These are phyloP conservation scores for Helicocarpus griseus DNA, from an alignment of 2,329 filamentous ascomycete species.

Conservation along the genomic window DNA sequence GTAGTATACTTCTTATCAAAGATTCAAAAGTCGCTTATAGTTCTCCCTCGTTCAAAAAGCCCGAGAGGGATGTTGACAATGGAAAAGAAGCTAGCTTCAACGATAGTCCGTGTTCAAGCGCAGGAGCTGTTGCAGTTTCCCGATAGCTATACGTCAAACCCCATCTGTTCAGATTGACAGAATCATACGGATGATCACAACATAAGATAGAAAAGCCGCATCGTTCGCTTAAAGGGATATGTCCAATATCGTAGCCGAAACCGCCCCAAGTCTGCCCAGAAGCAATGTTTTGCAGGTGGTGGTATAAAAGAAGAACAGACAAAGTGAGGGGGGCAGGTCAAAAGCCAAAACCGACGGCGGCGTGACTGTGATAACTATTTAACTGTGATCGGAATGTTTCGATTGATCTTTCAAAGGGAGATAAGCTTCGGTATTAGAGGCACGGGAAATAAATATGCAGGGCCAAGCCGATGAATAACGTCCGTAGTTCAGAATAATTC, in stretches of 20 bases:
- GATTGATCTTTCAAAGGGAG: not conserved
- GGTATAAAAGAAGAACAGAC: not conserved
- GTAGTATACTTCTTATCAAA: not conserved
- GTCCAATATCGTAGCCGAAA: not conserved
- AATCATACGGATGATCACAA: not conserved
- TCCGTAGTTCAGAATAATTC: not conserved
- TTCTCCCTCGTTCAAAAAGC: too few relatives aligned
- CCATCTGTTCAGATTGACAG: not conserved
- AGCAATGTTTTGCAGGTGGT: not conserved
- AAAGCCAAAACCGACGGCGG: not conserved
- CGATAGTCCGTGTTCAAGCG: not conserved
- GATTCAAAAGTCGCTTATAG: not conserved
- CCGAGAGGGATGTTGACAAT: too few relatives aligned
- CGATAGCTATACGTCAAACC: not conserved
- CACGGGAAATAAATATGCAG: not conserved
- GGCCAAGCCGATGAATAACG: not conserved
- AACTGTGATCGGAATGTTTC: not conserved
- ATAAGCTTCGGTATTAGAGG: not conserved
- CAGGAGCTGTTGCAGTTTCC: not conserved
- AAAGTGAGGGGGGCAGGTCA: not conserved
- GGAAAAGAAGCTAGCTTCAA: not conserved
- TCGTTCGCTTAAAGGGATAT: not conserved
- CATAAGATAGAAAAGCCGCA: not conserved
- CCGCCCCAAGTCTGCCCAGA: not conserved
- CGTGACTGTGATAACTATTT: not conserved